Base-by-base conservation (phyloP, 176 grass and related monocot species). In the Puya raimondii region DNA sequence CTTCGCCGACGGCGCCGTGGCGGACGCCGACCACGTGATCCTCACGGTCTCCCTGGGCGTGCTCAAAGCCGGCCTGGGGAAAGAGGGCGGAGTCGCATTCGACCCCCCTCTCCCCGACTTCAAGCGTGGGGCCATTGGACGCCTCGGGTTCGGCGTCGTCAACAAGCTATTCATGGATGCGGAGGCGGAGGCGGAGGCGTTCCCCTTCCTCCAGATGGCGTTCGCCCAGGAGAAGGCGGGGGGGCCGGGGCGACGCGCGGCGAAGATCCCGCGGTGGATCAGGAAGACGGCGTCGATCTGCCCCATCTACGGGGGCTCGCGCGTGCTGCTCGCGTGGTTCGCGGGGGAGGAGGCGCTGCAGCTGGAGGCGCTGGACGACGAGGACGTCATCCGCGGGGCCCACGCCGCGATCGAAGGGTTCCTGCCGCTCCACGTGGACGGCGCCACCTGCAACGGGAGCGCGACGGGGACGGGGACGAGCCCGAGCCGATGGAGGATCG, bases 21-120 rank as follows among this genome's bases (percentile, higher is more conserved):
- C 88, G 66, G 4, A 63, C 11, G 81, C 81, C 3, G 92, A 96
- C 52, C 88, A 92, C 70, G 88, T 91, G 2, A 81, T 96, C 47
- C 26, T 96, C 4, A 96, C 92, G 10, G 92, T 92, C 13, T 89
- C 88, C 12, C 88, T 96, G 1, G 92, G 92, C 6, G 86, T 96
- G 42, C 80, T 92, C 42, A 96, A 96, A 79, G 88, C 83, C 13
- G 81, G 88, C 64, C 29, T 82, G 63, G 63, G 63, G 49, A 76
- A 88, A 12, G 69, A 65, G 1, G 75, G 73, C 13, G 79, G 63
- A 27, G 72, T 96, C 73, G 18, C 65, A 70, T 96, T 96, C 71
- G 79, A 88, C 61, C 92, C 92, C 20, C 67, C 83, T 15, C 84
- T 92, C 25, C 92, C 92, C 53, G 64, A 25, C 57, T 89, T 87